These are phyloP conservation scores for Botrytis aclada DNA, from an alignment of 2,329 filamentous ascomycete species.

Conservation along the genomic window DNA sequence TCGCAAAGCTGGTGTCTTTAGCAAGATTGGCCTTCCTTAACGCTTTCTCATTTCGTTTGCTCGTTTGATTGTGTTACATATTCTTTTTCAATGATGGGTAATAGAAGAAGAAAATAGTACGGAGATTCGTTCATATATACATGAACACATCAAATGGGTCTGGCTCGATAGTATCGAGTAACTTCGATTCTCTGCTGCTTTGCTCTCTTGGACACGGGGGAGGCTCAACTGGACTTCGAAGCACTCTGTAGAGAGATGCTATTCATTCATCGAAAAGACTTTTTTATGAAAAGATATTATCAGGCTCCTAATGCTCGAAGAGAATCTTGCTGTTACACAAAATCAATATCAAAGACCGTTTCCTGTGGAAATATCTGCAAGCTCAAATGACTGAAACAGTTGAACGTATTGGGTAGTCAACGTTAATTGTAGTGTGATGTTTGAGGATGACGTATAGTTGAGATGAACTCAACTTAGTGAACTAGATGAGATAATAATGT, in stretches of 20 bases:
- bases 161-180: not conserved
- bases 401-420: not conserved
- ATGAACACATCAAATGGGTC: not conserved
- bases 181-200: not conserved
- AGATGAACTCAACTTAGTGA: not conserved
- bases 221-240: not conserved
- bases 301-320: not conserved
- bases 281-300: not conserved
- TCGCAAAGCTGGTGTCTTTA: not conserved
- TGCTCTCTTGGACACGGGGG: not conserved
- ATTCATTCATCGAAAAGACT: not conserved
- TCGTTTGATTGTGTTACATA: not conserved
- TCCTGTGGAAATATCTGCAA: not conserved
- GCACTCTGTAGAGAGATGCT: not conserved
- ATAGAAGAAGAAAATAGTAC: not conserved
- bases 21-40: not conserved
- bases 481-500: not conserved
- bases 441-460: not conserved
- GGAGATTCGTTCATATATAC: rapidly evolving
- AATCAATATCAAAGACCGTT: not conserved
- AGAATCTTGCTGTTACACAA: not conserved
- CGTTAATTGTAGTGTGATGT: not conserved
- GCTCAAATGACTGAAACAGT: not conserved
- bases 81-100: not conserved
- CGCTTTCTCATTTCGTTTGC: too few species aligned